Evolutionary conservation across 2,329 filamentous ascomycete genomes (phyloP), one percentile per base, ranked within the genome.

Genomic region (Aureobasidium sp.): DNA sequence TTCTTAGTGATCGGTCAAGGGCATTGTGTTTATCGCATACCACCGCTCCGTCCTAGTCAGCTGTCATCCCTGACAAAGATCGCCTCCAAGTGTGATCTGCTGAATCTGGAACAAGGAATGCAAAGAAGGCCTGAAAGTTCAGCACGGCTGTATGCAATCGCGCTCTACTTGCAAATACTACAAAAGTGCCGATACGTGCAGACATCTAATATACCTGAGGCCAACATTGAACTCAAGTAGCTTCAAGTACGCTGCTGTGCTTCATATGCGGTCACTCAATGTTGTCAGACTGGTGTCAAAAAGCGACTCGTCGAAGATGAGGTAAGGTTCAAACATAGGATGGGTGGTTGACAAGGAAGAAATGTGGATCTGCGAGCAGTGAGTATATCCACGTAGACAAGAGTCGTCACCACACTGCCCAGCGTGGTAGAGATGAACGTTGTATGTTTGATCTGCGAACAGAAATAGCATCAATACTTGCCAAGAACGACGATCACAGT

Each of bases 371-470:
- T 41, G 27, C 52, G 27, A 43, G 10, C 9, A 44, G 24, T 13
- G 20, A 34, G 26, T 26, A n/a, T 24, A 20, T 55, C 51, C 52
- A 44, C 52, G 39, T 56, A 50, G 52, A 17, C 52, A 17, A 5
- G 10, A 24, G 37, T 56, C 52, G 52, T 56, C 27, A 34, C 26
- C 52, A 44, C 27, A 24, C 20, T 17, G 15, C 37, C 17, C 26
- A 56, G 37, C 17, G 10, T 44, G 39, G 52, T 43, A 34, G 39
- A 44, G 52, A 56, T 44, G 6, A 27, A 56, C 39, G 39, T 56
- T 29, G 37, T 24, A n/a, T 56, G 52, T 56, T 56, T 56, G 27
- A 56, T 56, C 52, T 56, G 52, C 52, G 34, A 24, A 56, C 29
- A 20, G 34, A 32, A 44, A 44, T 34, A 32, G 52, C 39, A 55